Percentiles rank a stretch among this genome's conserved stretches.
phyloP scores from a whole-genome alignment of 345 rosid genomes.

The Populus alba region DNA sequence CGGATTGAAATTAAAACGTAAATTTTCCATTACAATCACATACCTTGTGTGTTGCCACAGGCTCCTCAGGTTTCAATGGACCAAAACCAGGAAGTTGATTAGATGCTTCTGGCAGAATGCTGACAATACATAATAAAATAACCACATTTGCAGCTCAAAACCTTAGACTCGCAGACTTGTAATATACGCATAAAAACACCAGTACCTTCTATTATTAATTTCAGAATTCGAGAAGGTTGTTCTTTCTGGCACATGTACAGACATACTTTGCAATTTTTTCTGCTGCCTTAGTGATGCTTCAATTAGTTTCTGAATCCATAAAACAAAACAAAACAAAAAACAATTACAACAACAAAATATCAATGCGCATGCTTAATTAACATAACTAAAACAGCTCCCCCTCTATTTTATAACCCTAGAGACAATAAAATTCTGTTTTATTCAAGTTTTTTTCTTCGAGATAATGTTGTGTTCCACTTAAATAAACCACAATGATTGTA shows the following conservation, averaged over 20 bases:
- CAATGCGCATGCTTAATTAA: not conserved
- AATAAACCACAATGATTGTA: too few relatives aligned
- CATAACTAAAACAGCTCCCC: too few relatives aligned
- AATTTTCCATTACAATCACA: slow-evolving; percentile 1
- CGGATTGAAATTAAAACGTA: too few relatives aligned
- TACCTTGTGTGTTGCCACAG: slow-evolving; percentile 62
- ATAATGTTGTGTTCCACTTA: too few relatives aligned
- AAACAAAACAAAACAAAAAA: not conserved
- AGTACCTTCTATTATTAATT: slow-evolving; percentile 41
- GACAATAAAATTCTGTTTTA: too few relatives aligned
- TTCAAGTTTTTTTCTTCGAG: too few relatives aligned
- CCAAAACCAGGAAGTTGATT: slow-evolving; percentile 29
- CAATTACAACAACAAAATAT: not conserved
- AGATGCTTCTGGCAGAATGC: slow-evolving; percentile 42
- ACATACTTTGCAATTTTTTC: slow-evolving; percentile 67
- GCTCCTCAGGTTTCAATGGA: slow-evolving; percentile 46
- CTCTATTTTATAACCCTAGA: too few relatives aligned
- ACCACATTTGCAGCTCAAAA: slow-evolving; percentile 3
- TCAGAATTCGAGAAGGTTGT: slow-evolving; percentile 42
- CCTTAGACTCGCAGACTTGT: not conserved
- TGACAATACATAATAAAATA: slow-evolving; percentile 22
- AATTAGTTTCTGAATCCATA: slow-evolving; percentile 60
- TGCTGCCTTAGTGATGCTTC: slow-evolving; percentile 70
- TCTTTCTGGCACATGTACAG: slow-evolving; percentile 50
- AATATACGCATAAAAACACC: not conserved